Base-by-base conservation (phyloP, 768 basidiomycete species). In the Chiua virens region DNA sequence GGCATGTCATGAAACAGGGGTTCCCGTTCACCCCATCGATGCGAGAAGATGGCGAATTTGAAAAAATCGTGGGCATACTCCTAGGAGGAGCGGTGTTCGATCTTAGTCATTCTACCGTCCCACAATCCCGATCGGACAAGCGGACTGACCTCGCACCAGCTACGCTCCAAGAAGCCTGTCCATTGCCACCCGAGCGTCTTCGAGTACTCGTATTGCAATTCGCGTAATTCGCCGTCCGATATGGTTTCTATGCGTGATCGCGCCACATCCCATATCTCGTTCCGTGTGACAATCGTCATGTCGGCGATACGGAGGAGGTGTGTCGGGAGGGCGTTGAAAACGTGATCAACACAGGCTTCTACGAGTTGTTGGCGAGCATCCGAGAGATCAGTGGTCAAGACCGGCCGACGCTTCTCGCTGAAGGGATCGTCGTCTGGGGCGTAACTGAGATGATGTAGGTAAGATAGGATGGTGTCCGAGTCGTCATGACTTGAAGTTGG, bases 371-470 rank as follows among this genome's bases (percentile, higher is more conserved):
- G 47, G 21, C 53, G 55, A 22, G 47, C 43, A 1, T 45, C 43
- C 14, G 54, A 42, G 10, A 42, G 25, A 22, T 42, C 50, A 8
- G 43, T 22, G 17, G 53, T 50, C 28, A 4, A 32, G 13, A 49
- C 6, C 5, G 42, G 43, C n/a, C 30, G 53, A 1, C 42, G 52
- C 39, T 22, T 41, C 13, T n/a, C 45, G 30, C 41, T 32, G 25
- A 55, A 55, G 10, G 52, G 54, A n/a, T 55, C 52, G 23, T 55
- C 54, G 13, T 47, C 45, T 25, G 30, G 37, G 9, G 42, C 38
- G 27, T 55, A 37, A 20, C 52, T 54, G 42, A 54, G 39, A 30
- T 54, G 54, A 17, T 47, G 42, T n/a, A 55, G 32, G 18, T 55
- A 54, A 21, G 54, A 54, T 23, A 41, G 15, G 3, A 53, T 39